These are phyloP conservation scores for Dryadomyces sulphureus DNA, from an alignment of 2,329 filamentous ascomycete genomes.

Conservation along the genomic window DNA sequence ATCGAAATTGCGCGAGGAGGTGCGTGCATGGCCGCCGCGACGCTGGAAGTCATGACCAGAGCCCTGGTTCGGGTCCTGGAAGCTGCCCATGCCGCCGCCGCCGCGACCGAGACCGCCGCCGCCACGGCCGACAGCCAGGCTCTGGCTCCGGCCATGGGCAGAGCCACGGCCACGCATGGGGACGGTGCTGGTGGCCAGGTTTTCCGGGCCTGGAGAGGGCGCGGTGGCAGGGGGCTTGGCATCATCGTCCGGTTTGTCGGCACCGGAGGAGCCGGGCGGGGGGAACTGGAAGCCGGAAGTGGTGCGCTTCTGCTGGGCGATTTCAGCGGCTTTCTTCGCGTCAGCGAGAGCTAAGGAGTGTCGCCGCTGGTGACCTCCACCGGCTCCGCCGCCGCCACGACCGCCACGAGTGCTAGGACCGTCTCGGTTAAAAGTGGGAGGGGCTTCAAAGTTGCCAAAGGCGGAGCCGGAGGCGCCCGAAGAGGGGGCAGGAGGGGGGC, in stretches of 20 bases:
- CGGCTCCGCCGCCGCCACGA: constrained; percentile 43
- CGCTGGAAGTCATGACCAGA: constrained; percentile 43
- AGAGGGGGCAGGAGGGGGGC: constrained; percentile 77
- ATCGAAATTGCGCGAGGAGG: constrained; percentile 86
- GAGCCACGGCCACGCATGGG: constrained; percentile 38
- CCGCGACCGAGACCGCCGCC: constrained; percentile 49
- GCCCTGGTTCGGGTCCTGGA: constrained; percentile 32
- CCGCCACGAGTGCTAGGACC: constrained; percentile 36
- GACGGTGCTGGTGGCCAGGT: not conserved
- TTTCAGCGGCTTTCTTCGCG: constrained; percentile 91
- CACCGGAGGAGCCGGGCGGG: constrained; percentile 48
- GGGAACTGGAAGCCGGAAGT: constrained; percentile 93
- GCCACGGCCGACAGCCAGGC: constrained; percentile 64
- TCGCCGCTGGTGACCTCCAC: constrained; percentile 74
- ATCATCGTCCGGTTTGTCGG: constrained; percentile 42
- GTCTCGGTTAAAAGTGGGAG: constrained; percentile 45
- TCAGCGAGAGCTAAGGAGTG: constrained; percentile 91
- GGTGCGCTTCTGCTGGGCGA: constrained; percentile 92
- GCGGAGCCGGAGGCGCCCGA: constrained; percentile 68
- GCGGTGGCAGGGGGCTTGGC: constrained; percentile 22
- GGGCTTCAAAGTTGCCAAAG: constrained; percentile 66
- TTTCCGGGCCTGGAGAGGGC: constrained; percentile 18
- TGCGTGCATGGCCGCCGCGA: constrained; percentile 67
- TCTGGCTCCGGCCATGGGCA: constrained; percentile 68
- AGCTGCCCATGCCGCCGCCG: constrained; percentile 39